Percentiles rank a stretch among this genome's conserved stretches.
These are phyloP conservation scores for Rutidosis leptorrhynchoides DNA, from an alignment of 129 eudicot species.

Conservation along the genomic window DNA sequence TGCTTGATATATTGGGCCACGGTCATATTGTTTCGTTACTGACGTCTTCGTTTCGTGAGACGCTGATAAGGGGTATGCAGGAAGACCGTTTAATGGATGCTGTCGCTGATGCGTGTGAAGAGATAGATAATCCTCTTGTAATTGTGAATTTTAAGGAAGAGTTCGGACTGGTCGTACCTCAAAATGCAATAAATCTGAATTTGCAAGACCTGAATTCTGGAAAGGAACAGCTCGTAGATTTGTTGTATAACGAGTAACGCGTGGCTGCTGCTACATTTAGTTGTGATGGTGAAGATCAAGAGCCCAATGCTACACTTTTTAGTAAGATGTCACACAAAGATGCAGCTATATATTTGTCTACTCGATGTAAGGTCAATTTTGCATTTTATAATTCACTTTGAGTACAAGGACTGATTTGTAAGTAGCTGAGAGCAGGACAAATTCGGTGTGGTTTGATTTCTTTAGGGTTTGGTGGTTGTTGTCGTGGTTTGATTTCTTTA, in stretches of 20 bases:
- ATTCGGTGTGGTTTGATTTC: too few species aligned
- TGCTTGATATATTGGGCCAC: slow-evolving; percentile 26
- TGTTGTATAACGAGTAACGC: slow-evolving; percentile 17
- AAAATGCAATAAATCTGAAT: slow-evolving; percentile 22
- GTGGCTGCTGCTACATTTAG: not conserved
- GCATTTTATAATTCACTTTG: too few species aligned
- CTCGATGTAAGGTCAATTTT: too few species aligned
- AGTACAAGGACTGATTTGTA: too few species aligned
- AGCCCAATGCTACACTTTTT: not conserved
- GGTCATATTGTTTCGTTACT: slow-evolving; percentile 17
- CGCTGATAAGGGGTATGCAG: slow-evolving; percentile 12
- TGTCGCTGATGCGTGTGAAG: slow-evolving; percentile 32
- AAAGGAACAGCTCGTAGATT: slow-evolving; percentile 13
- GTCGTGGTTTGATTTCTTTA: too few species aligned
- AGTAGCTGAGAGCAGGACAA: too few species aligned
- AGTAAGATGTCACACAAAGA: slow-evolving; percentile 3
- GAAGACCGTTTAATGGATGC: slow-evolving; percentile 15
- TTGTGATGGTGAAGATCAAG: slow-evolving; percentile 8
- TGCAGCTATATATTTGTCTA: too few species aligned
- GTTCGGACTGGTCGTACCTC: not conserved
- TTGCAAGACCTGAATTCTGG: slow-evolving; percentile 1
- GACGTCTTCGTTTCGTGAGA: slow-evolving; percentile 37
- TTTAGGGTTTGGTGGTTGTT: too few species aligned
- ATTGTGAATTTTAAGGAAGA: slow-evolving; percentile 33
- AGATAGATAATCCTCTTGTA: slow-evolving; percentile 54